These are phyloP conservation scores for Vinca minor DNA, from an alignment of 257 asterid genomes.

Conservation along the genomic window DNA sequence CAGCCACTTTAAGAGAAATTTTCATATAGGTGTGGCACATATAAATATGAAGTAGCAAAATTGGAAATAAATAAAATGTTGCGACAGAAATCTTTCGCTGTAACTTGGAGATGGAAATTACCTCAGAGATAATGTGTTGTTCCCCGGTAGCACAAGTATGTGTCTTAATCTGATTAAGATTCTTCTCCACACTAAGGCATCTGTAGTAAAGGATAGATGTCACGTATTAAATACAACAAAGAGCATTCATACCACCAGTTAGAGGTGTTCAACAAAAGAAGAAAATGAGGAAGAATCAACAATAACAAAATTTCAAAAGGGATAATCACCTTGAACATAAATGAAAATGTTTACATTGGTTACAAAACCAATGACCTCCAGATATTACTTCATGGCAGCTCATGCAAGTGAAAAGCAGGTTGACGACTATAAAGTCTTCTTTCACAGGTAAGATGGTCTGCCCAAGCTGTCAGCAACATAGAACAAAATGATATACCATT, in stretches of 20 bases:
- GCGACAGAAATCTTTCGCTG: not conserved
- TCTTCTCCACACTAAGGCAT: constrained; percentile 29
- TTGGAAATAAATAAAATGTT: not conserved
- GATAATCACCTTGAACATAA: constrained; percentile 46
- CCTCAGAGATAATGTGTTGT: constrained; percentile 46
- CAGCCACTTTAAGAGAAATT: not conserved
- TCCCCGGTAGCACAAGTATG: constrained; percentile 40
- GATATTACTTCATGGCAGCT: constrained; percentile 50
- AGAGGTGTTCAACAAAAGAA: constrained; percentile 1
- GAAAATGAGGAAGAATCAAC: not conserved
- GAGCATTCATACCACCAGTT: constrained; percentile 1
- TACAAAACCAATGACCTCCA: constrained; percentile 48
- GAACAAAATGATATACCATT: constrained; percentile 1
- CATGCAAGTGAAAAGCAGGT: constrained; percentile 47
- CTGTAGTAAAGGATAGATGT: constrained; percentile 35
- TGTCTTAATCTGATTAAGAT: constrained; percentile 25
- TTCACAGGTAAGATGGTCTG: constrained; percentile 35
- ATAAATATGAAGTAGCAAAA: not conserved
- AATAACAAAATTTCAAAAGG: constrained; percentile 7
- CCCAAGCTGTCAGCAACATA: constrained; percentile 41
- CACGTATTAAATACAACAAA: constrained; percentile 1
- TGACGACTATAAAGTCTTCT: constrained; percentile 54
- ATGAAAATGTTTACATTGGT: constrained; percentile 47
- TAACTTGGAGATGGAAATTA: constrained; percentile 12
- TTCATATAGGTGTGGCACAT: not conserved